Base-by-base conservation (phyloP, 768 basidiomycete genomes). In the Trametes cinnabarina region DNA sequence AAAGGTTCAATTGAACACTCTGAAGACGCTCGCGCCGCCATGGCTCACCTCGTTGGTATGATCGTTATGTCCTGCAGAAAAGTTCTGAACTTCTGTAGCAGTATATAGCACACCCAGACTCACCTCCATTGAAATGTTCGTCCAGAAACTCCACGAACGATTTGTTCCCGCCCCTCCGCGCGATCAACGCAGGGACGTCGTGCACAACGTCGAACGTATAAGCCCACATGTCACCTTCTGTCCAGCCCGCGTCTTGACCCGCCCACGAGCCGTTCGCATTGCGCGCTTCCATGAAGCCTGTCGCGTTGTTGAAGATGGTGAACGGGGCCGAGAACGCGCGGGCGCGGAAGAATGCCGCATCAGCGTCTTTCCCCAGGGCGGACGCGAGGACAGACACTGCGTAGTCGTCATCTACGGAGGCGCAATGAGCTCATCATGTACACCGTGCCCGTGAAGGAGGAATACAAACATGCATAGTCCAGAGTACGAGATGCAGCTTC, bases 221-320 rank as follows among this genome's bases (percentile, higher is more conserved):
- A 8, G 86, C 86, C 85, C 85, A 86, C 68, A 80, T 79, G 65
- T 86, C 84, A 34, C 90, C 92, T 69, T 94, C 91, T 0, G 91
- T 93, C 87, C 89, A 94, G 0, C 91, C 91, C 12, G 72, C 77
- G 58, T 82, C 78, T 30, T 64, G 61, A 9, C 92, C 88, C 3
- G 90, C 90, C 86, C 86, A 92, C 11, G 76, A 71, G 0, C 90
- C 90, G 64, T 81, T 78, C 14, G 77, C 76, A 54, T 87, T 84
- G 46, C 86, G 78, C 0, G 89, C 90, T 65, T 92, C 89, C 87
- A 94, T 91, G 67, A 92, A 92, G 1, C 87, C 87, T 0, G 86
- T 90, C 1, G 73, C 74, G 12, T 75, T 51, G 64, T 92, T 93
- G 74, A 81, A 94, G 12, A 93, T 71, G 0, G 78, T 80, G 67